Evolutionary conservation across 257 asterid genomes (phyloP).

Genomic region (Plantago major): DNA sequence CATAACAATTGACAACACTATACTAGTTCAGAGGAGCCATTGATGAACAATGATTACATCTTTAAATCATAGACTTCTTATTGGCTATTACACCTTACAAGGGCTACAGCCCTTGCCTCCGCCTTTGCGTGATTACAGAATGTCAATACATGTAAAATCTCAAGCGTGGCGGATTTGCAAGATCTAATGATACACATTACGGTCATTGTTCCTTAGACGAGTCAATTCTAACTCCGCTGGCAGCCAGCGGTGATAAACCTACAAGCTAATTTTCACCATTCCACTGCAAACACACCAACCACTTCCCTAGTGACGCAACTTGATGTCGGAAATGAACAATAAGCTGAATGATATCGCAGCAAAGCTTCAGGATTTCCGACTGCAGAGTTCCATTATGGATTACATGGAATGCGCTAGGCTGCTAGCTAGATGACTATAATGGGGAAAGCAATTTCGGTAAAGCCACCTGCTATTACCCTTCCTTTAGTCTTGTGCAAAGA

Average conservation of each 20-base stretch:
- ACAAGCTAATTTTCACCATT: too few relatives aligned
- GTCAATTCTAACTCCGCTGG: conserved; percentile 8
- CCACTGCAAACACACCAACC: conserved; percentile 2
- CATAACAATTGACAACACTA: too few relatives aligned
- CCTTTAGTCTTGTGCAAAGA: background rate
- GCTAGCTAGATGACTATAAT: background rate
- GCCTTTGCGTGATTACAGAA: too few relatives aligned
- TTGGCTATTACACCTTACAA: too few relatives aligned
- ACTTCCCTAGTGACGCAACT: conserved; percentile 10
- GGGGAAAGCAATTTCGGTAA: conserved; percentile 4
- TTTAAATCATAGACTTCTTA: too few relatives aligned
- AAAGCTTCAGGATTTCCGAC: background rate
- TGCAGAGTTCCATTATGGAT: conserved; percentile 13
- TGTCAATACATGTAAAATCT: too few relatives aligned
- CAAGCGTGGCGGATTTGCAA: too few relatives aligned
- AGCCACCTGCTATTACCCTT: background rate
- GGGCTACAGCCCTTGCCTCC: too few relatives aligned
- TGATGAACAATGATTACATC: too few relatives aligned
- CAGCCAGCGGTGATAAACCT: background rate
- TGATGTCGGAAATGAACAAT: conserved; percentile 5
- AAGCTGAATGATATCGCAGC: conserved; percentile 11
- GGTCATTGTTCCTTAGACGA: background rate
- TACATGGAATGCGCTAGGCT: conserved; percentile 6
- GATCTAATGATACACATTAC: too few relatives aligned
- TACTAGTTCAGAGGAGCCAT: too few relatives aligned